These are phyloP conservation scores for Exophiala viscosa DNA, from an alignment of 2,329 filamentous ascomycete genomes.

Conservation along the genomic window DNA sequence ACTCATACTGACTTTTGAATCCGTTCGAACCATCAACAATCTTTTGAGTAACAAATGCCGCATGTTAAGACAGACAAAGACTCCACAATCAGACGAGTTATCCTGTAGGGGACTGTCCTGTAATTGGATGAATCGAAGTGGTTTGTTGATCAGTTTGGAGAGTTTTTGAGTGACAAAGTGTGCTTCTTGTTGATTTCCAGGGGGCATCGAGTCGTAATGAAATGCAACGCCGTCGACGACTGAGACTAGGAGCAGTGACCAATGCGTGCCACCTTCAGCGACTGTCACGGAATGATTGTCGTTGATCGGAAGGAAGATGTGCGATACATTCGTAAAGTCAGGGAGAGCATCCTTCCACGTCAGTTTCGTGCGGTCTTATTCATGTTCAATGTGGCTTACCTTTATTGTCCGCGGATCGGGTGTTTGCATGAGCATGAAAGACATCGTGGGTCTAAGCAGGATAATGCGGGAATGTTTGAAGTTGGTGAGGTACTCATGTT, in stretches of 20 bases:
- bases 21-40: conserved; percentile 71
- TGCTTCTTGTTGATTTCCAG: conserved; percentile 72
- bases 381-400: conserved; percentile 4
- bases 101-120: conserved; percentile 85
- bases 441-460: conserved; percentile 88
- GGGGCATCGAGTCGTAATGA: conserved; percentile 86
- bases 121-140: conserved; percentile 72
- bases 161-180: conserved; percentile 66
- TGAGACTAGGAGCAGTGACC: conserved; percentile 87
- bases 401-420: conserved; percentile 54
- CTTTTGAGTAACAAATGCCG: conserved; percentile 83
- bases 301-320: conserved; percentile 95
- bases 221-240: conserved; percentile 87
- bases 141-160: conserved; percentile 60
- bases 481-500: conserved; percentile 76
- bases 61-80: conserved; percentile 95
- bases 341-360: conserved; percentile 65
- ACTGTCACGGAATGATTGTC: conserved; percentile 71
- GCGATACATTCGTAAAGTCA: conserved; percentile 73
- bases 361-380: conserved; percentile 33
- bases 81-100: conserved; percentile 89
- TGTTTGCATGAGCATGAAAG: conserved; percentile 81
- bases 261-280: conserved; percentile 89
- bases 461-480: conserved; percentile 83
- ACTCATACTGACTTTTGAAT: conserved; percentile 90